Conservation (phyloP, 495 filamentous ascomycete genomes). For the Annulohypoxylon maeteangense region DNA sequence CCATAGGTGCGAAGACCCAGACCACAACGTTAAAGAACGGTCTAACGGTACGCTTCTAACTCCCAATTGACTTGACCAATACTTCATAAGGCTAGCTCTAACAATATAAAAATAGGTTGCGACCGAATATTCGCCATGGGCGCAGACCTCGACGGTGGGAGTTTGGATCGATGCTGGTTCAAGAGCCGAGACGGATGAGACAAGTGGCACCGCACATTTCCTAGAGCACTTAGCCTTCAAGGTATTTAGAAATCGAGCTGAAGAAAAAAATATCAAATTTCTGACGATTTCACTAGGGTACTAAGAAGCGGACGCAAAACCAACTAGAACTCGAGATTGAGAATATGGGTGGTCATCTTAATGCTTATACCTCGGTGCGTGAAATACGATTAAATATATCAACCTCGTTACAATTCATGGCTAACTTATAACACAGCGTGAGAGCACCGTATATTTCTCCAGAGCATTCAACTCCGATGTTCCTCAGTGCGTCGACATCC, state of each 20-base stretch:
- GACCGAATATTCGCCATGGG: constrained; percentile 97
- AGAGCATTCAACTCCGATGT: constrained; percentile 98
- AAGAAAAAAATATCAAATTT: constrained; percentile 9
- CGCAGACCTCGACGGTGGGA: constrained; percentile 97
- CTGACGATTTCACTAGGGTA: constrained; percentile 68
- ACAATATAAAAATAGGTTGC: constrained; percentile 75
- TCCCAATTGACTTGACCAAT: constrained; percentile 48
- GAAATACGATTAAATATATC: constrained; percentile 31
- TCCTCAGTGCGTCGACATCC: constrained; percentile 94
- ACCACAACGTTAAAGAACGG: constrained; percentile 97
- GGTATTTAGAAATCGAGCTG: constrained; percentile 61
- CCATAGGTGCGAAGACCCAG: constrained; percentile 80
- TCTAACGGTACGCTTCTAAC: constrained; percentile 78
- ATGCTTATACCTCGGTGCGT: constrained; percentile 98
- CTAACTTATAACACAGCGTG: constrained; percentile 71
- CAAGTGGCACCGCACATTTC: constrained; percentile 99
- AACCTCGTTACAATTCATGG: constrained; percentile 39
- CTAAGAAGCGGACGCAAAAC: constrained; percentile 89
- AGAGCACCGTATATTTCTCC: constrained; percentile 99
- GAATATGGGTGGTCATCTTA: constrained; percentile 99
- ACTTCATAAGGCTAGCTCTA: constrained; percentile 35
- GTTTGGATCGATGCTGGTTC: constrained; percentile 99
- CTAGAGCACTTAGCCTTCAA: constrained; percentile 99
- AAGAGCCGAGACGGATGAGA: constrained; percentile 96
- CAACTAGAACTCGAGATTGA: constrained; percentile 99